Conservation (phyloP, 495 filamentous ascomycete genomes). For the Penicillium lividum region DNA sequence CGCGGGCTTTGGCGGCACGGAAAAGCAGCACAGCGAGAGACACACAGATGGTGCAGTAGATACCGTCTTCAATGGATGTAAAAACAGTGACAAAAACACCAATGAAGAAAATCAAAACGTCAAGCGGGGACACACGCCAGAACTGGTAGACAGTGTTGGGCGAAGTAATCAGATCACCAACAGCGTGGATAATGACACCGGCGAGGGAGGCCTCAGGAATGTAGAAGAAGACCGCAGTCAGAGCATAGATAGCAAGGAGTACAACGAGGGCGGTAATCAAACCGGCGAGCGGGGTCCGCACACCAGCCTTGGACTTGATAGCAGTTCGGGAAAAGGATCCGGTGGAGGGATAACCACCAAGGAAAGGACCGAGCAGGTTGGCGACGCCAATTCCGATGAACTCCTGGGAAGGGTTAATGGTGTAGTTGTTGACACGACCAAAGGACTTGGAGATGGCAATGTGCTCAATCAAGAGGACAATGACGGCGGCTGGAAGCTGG, state of each 20-base stretch:
- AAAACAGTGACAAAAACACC: conserved; percentile 93
- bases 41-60: conserved; percentile 80
- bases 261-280: conserved; percentile 88
- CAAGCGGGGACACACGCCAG: conserved; percentile 88
- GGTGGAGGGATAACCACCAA: conserved; percentile 91
- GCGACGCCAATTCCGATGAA: conserved; percentile 92
- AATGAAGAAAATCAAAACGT: conserved; percentile 90
- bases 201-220: conserved; percentile 86
- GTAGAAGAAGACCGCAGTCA: conserved; percentile 92
- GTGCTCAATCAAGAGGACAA: conserved; percentile 93
- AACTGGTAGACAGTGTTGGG: conserved; percentile 95
- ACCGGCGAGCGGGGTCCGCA: conserved; percentile 89
- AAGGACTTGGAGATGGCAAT: conserved; percentile 99
- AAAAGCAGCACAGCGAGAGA: conserved; percentile 81
- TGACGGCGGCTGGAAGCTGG: conserved; percentile 77
- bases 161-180: conserved; percentile 91
- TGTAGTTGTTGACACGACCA: conserved; percentile 94
- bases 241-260: conserved; percentile 89
- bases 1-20: conserved; percentile 80
- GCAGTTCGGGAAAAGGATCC: conserved; percentile 97
- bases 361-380: conserved; percentile 90
- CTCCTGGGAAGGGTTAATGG: conserved; percentile 96
- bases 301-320: conserved; percentile 97
- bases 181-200: conserved; percentile 96
- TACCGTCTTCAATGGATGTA: conserved; percentile 83